Evolutionary conservation across 352 stramenopile species (phyloP).

Genomic region (Globisporangium okanoganense): DNA sequence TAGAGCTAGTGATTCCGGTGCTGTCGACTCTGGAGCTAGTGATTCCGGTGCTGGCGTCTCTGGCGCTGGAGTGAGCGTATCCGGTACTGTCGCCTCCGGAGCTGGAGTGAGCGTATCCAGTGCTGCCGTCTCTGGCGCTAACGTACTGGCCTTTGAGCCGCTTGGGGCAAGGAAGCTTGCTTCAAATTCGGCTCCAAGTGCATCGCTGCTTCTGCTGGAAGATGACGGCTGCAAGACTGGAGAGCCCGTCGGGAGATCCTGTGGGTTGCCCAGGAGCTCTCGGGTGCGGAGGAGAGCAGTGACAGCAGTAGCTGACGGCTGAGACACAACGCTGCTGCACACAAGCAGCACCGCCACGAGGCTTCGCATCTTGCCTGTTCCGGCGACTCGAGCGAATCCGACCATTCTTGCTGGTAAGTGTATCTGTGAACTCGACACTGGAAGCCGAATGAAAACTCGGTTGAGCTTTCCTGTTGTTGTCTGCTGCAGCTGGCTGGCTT

Average conservation of each 20-base stretch:
- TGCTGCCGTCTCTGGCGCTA: too few relatives aligned
- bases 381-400: not conserved
- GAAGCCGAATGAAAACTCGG: too few relatives aligned
- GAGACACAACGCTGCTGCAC: not conserved
- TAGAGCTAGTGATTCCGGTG: too few relatives aligned
- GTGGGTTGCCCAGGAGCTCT: not conserved
- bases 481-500: not conserved
- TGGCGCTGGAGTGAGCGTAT: too few relatives aligned
- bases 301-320: not conserved
- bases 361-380: not conserved
- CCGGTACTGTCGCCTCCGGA: too few relatives aligned
- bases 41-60: too few relatives aligned
- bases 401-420: not conserved
- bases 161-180: not conserved
- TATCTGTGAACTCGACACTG: too few relatives aligned
- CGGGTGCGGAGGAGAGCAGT: not conserved
- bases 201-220: too few relatives aligned
- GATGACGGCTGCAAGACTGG: too few relatives aligned
- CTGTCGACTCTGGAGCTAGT: not conserved
- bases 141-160: not conserved
- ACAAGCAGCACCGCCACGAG: conserved; percentile 1
- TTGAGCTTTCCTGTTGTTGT: too few relatives aligned
- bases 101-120: too few relatives aligned
- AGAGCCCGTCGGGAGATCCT: too few relatives aligned
- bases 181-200: not conserved